Percentiles rank a stretch among this genome's conserved stretches.
Evolutionary conservation across 805 yeast species (phyloP).

Genomic region (Ogataea pini): DNA sequence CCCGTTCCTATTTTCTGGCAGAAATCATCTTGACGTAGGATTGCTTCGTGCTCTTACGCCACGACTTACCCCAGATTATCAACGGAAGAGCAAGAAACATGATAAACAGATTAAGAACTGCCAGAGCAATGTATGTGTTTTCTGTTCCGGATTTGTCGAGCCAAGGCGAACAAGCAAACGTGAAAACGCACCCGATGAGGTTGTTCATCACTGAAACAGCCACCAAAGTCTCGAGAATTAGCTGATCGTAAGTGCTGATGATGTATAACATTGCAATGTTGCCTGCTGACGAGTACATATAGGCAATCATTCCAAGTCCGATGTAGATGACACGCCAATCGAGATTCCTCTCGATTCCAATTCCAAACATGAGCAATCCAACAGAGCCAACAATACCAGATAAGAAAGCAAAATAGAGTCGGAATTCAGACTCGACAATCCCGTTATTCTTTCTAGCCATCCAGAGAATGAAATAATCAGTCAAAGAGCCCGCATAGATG

Average conservation of each 20-base stretch:
- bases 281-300: constrained; percentile 68
- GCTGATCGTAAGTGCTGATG: constrained; percentile 67
- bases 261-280: constrained; percentile 66
- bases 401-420: constrained; percentile 56
- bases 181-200: constrained; percentile 61
- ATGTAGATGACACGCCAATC: constrained; percentile 56
- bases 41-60: constrained; percentile 55
- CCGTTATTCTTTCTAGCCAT: constrained; percentile 61
- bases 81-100: constrained; percentile 57
- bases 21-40: constrained; percentile 52
- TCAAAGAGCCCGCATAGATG: constrained; percentile 61
- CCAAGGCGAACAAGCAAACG: constrained; percentile 69
- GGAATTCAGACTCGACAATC: constrained; percentile 62
- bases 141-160: constrained; percentile 54
- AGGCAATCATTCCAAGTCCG: constrained; percentile 65
- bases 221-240: constrained; percentile 66
- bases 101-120: constrained; percentile 55
- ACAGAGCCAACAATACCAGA: constrained; percentile 61
- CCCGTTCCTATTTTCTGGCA: constrained; percentile 35
- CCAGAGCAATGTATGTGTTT: constrained; percentile 61
- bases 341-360: constrained; percentile 55
- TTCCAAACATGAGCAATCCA: constrained; percentile 65
- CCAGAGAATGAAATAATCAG: constrained; percentile 66
- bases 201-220: constrained; percentile 66
- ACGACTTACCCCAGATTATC: constrained; percentile 58